Conservation (phyloP, 345 rosid species). For the Citrus maxima region DNA sequence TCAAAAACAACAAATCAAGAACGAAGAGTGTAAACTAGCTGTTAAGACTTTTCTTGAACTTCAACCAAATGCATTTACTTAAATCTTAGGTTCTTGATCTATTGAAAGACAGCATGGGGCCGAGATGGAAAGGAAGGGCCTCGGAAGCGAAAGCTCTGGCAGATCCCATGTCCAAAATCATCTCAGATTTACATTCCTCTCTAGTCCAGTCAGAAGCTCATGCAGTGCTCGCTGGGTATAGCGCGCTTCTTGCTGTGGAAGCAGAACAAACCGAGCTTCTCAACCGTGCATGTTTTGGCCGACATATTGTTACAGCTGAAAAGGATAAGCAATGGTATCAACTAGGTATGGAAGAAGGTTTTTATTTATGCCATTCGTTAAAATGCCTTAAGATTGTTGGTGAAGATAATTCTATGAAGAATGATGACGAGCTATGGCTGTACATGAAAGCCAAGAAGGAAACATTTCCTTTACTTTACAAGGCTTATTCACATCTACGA, state of each 20-base stretch:
- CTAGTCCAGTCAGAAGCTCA: slow-evolving; percentile 36
- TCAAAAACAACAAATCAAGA: no score
- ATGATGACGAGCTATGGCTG: slow-evolving; percentile 44
- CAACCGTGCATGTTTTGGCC: slow-evolving; percentile 70
- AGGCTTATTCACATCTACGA: slow-evolving; percentile 72
- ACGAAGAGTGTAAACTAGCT: not conserved
- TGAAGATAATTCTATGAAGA: slow-evolving; percentile 28
- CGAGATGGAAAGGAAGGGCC: slow-evolving; percentile 91
- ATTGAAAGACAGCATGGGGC: slow-evolving; percentile 36
- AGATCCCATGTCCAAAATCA: slow-evolving; percentile 66
- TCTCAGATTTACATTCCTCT: slow-evolving; percentile 54
- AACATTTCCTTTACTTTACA: slow-evolving; percentile 55
- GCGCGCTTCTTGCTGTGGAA: slow-evolving; percentile 51
- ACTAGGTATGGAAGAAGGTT: slow-evolving; percentile 78
- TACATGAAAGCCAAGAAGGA: slow-evolving; percentile 44
- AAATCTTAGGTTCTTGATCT: not conserved
- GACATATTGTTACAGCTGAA: slow-evolving; percentile 43
- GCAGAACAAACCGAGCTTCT: slow-evolving; percentile 54
- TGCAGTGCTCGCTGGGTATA: slow-evolving; percentile 49
- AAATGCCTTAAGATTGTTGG: slow-evolving; percentile 57
- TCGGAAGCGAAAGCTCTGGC: slow-evolving; percentile 64
- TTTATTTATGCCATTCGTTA: slow-evolving; percentile 48
- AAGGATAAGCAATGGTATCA: slow-evolving; percentile 75
- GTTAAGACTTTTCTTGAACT: not conserved
- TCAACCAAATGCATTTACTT: not conserved